These are phyloP conservation scores for Terfezia boudieri DNA, from an alignment of 495 filamentous ascomycete species.

Conservation along the genomic window DNA sequence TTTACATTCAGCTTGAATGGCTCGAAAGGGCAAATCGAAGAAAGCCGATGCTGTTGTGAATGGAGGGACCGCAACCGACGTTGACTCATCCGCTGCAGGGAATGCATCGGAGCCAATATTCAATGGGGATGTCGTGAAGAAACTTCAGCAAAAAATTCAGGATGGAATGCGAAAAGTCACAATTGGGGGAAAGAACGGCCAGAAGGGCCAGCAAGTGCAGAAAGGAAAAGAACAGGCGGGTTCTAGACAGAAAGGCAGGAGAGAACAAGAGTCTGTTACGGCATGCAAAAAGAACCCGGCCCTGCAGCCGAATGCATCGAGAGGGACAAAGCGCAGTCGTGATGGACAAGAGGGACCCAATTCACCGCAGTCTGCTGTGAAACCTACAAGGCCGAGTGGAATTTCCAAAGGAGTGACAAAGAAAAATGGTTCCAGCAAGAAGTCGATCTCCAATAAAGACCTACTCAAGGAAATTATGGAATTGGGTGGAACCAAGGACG, in stretches of 20 bases:
- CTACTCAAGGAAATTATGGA: conserved; percentile 51
- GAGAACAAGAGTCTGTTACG: conserved; percentile 30
- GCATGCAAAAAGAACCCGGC: conserved; percentile 21
- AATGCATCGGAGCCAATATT: conserved; percentile 13
- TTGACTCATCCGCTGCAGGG: too few relatives aligned
- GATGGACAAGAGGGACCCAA: neutral
- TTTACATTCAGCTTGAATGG: neutral
- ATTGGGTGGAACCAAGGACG: conserved; percentile 52
- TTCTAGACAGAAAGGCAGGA: conserved; percentile 17
- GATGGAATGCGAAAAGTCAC: conserved; percentile 12
- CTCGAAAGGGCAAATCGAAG: neutral
- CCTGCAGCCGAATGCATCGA: neutral
- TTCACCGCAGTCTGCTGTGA: too few relatives aligned
- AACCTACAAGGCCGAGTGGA: too few relatives aligned
- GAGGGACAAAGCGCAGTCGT: neutral
- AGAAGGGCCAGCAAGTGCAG: conserved; percentile 25
- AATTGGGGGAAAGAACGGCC: conserved; percentile 12
- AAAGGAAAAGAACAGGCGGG: conserved; percentile 21
- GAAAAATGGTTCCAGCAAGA: conserved; percentile 2
- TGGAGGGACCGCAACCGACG: neutral
- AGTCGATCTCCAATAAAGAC: conserved; percentile 16
- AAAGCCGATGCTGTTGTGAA: neutral
- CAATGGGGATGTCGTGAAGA: conserved; percentile 13
- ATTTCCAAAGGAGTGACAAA: conserved; percentile 1
- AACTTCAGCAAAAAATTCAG: conserved; percentile 14